Evolutionary conservation across 305 asterid genomes (phyloP).

Genomic region (Ajuga reptans): DNA sequence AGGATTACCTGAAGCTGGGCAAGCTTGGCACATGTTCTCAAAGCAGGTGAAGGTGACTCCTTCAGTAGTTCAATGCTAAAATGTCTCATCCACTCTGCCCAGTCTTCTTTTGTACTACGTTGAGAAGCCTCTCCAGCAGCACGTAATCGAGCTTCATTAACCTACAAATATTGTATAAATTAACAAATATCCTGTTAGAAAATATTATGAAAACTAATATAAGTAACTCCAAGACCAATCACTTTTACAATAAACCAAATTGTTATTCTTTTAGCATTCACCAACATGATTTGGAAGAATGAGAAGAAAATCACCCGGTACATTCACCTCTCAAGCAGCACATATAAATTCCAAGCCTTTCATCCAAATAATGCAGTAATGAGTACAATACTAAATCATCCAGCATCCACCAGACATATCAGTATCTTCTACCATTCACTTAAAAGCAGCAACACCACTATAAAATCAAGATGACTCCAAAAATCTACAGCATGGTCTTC

Average conservation of each 20-base stretch:
- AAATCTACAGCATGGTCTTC: background rate
- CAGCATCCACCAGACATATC: conserved; percentile 5
- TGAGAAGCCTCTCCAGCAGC: conserved; percentile 99
- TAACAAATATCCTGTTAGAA: background rate
- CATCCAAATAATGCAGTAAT: background rate
- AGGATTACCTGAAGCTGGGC: conserved; percentile 85
- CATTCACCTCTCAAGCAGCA: conserved; percentile 14
- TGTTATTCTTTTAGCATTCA: background rate
- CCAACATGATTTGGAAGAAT: background rate
- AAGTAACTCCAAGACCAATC: background rate
- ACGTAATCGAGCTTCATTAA: conserved; percentile 78
- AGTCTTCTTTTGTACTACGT: conserved; percentile 97
- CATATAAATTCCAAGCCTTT: background rate
- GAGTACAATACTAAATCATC: background rate
- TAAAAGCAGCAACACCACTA: conserved; percentile 2
- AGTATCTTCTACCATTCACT: conserved; percentile 11
- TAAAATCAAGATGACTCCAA: conserved; percentile 15
- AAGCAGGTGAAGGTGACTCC: conserved; percentile 97
- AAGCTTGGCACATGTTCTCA: conserved; percentile 92
- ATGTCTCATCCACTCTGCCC: conserved; percentile 99
- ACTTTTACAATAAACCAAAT: conserved; percentile 4
- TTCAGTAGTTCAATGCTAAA: conserved; percentile 92
- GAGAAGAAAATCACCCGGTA: background rate
- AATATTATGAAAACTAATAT: background rate
- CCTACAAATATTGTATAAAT: conserved; percentile 38